A percentile compares a stretch with the other conserved stretches of the same genome.
Conservation (phyloP, 495 filamentous ascomycete species). For the Collariella sp. region DNA sequence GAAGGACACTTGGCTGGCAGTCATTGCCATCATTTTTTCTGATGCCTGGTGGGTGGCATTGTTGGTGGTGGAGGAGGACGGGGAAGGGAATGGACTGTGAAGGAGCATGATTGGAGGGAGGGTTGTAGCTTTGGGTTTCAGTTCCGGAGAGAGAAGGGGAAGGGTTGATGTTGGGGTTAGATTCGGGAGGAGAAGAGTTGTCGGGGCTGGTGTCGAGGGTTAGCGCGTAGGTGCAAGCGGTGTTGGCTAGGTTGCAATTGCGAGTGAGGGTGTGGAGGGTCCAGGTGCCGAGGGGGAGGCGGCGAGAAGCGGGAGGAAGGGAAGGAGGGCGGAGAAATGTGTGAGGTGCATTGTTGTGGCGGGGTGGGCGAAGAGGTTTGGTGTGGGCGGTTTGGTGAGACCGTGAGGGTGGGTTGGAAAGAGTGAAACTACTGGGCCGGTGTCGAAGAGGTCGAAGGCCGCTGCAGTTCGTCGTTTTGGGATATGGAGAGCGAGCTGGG, state of each 20-base stretch:
- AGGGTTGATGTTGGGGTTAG: neutral
- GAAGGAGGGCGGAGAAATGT: neutral
- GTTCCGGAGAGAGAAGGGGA: no score
- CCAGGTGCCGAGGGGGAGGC: conserved; percentile 1
- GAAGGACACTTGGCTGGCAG: conserved; percentile 15
- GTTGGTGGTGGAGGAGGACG: neutral
- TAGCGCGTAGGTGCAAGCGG: conserved; percentile 7
- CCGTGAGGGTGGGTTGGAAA: no score
- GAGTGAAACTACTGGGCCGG: no score
- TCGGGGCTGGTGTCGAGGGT: neutral
- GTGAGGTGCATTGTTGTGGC: neutral
- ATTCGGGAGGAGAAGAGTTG: neutral
- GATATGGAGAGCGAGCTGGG: neutral
- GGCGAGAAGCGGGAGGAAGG: neutral
- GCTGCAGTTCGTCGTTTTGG: neutral
- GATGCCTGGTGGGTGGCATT: no score
- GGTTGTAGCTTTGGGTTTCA: no score
- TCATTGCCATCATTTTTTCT: no score
- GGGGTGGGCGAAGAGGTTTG: neutral
- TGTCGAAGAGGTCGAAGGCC: neutral
- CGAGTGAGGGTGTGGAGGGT: neutral
- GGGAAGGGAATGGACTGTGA: conserved; percentile 13
- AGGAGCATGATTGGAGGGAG: conserved; percentile 1
- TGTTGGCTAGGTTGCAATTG: conserved; percentile 12
- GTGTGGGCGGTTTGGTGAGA: no score